Base-by-base conservation (phyloP, 169 alveolate genomes). In the Eimeria sp. region DNA sequence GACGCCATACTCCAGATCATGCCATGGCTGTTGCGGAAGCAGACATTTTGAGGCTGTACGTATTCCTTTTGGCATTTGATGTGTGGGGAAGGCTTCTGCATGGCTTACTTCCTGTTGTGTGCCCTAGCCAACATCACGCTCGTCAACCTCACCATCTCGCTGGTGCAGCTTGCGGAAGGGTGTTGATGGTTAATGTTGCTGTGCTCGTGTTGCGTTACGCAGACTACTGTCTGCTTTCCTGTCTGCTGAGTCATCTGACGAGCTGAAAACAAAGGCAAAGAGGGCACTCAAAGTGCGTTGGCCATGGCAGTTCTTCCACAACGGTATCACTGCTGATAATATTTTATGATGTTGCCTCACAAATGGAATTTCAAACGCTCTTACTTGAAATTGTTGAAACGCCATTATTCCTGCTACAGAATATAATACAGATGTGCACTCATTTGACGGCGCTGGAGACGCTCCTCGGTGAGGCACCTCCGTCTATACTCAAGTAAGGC, bases 381-480 rank as follows among this genome's bases (percentile, higher is more conserved):
- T 49, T 20, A 16, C 27, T 9, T 6, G n/a, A 20, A 8, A 25
- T 40, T 54, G 58, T 27, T 25, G 46, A 33, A 33, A 30, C 33
- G n/a, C 27, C 33, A 37, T 52, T 33, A 54, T 37, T 6, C 37
- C 37, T 43, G 13, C 66, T 95, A 62, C 85, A 95, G 97, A 96
- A 98, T 82, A 98, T 98, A 85, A 95, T 99, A 83, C 99, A 99
- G 97, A 99, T 98, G 98, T 99, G 99, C 96, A 97, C 99, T 25
- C 99, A 98, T 95, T 95, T 99, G 88, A 98, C 99, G 23, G 99
- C 99, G n/a, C 97, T 99, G 68, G 99, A 99, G 91, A 99, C 99
- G 23, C 97, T 99, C 89, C 97, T 98, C 56, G 98, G 98, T 94
- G 97, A 97, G 91, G 99, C 99, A 8, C 99, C 99, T 23, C 98